Conservation (phyloP, 495 filamentous ascomycete genomes). For the Aspergillus asperescens region DNA sequence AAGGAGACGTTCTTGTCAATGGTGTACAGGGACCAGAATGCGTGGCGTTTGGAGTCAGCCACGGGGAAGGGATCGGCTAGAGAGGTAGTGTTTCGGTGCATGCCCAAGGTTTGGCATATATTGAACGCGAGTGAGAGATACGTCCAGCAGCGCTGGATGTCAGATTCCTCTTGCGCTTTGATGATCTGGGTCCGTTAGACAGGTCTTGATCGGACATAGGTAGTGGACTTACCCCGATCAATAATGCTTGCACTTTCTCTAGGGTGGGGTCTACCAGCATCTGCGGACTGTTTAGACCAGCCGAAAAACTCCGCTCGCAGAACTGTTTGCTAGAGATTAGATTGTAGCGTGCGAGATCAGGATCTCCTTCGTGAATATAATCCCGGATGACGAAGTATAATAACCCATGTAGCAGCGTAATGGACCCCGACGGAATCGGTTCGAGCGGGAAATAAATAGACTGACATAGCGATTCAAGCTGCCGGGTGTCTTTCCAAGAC, state of each 20-base stretch:
- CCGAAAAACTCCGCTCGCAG: slow-evolving; percentile 19
- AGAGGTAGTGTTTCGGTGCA: slow-evolving; percentile 18
- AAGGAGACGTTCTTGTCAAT: slow-evolving; percentile 27
- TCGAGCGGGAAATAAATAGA: slow-evolving; percentile 24
- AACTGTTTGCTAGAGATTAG: slow-evolving; percentile 7
- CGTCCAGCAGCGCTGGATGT: slow-evolving; percentile 25
- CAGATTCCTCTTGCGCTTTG: slow-evolving; percentile 27
- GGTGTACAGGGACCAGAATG: slow-evolving; percentile 25
- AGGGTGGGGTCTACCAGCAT: slow-evolving; percentile 22
- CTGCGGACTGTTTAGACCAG: slow-evolving; percentile 17
- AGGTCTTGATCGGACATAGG: not conserved
- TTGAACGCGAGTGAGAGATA: slow-evolving; percentile 27
- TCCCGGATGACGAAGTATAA: slow-evolving; percentile 25
- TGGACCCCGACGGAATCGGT: slow-evolving; percentile 16
- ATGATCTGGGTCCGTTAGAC: slow-evolving; percentile 16
- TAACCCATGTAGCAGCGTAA: slow-evolving; percentile 20
- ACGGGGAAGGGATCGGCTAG: slow-evolving; percentile 7
- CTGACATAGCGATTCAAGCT: slow-evolving; percentile 23
- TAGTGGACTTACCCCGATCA: slow-evolving; percentile 19
- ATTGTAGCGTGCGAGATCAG: slow-evolving; percentile 17
- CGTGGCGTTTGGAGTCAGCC: slow-evolving; percentile 22
- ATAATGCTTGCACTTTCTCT: slow-evolving; percentile 25
- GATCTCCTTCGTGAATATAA: slow-evolving; percentile 20
- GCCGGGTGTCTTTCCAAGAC: slow-evolving; percentile 19
- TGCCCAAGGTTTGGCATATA: slow-evolving; percentile 24